Base-by-base conservation (phyloP, 371 early-diverging fungal species). In the Saksenaea oblongispora region DNA sequence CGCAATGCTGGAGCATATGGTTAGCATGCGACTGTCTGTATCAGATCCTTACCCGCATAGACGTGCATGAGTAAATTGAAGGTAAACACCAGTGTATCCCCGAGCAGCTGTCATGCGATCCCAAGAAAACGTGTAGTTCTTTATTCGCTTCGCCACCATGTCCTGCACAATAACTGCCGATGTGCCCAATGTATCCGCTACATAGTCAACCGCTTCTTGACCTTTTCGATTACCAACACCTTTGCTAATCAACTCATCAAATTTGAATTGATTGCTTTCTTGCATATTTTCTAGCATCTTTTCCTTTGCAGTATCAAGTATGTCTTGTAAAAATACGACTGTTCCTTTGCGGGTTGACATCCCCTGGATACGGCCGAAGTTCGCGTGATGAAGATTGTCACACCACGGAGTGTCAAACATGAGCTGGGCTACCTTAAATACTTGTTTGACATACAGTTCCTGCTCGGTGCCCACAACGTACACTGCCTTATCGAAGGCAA, bases 311-410 rank as follows among this genome's bases (percentile, higher is more conserved):
- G 85, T 83, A 59, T 93, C 89, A 26, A 99, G 83, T 63, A 99
- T 94, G 70, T 99, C 99, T 59, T 95, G 90, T 44, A 99, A 82
- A 78, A 98, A 97, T 8, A 97, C 91, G 8, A 90, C 97, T 0
- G 87, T 93, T 27, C 99, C 99, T 66, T 88, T 92, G 37, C 99
- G 86, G 4, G 98, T 98, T 42, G 91, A 92, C 97, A 99, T 97
- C 66, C 93, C 92, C 47, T 88, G 83, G 27, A 99, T 93, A 71
- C 95, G 82, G n/a, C 99, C 99, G 70, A 93, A 98, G 58, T 87
- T 86, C 39, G 97, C 87, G 76, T 99, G 99, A 53, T 87, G 71
- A 56, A 95, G 84, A n/a, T 81, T 67, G 1, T 31, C 54, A 65
- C 57, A 86, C 62, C 66, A 69, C 2, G 54, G 36, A 22, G 61